Conservation (phyloP, 768 basidiomycete species). For the Podaxis pistillaris region DNA sequence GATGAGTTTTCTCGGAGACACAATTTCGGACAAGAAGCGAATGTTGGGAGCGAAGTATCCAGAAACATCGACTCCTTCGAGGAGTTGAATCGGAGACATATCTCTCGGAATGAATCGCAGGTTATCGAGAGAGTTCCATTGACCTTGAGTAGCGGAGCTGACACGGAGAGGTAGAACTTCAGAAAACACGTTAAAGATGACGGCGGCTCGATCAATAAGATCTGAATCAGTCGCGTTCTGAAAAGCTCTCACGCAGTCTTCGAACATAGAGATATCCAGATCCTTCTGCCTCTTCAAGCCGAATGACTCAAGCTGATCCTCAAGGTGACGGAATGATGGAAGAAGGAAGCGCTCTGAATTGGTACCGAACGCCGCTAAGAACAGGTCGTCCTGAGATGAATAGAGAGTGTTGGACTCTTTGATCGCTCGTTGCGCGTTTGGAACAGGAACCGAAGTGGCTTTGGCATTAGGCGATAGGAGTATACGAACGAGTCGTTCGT, state of each 20-base stretch:
- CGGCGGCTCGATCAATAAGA: conserved; percentile 24
- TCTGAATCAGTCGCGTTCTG: conserved; percentile 17
- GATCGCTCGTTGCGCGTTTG: conserved; percentile 28
- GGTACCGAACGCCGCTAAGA: conserved; percentile 33
- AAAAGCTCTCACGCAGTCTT: conserved; percentile 33
- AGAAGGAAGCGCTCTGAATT: conserved; percentile 31
- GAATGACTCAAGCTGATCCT: conserved; percentile 23
- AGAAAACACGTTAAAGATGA: conserved; percentile 34
- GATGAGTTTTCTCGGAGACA: conserved; percentile 20
- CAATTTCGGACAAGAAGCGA: conserved; percentile 8
- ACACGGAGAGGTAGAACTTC: conserved; percentile 32
- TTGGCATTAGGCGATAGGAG: background rate
- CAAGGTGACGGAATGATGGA: conserved; percentile 27
- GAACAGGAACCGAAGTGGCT: conserved; percentile 19
- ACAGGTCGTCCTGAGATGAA: conserved; percentile 31
- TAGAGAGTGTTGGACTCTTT: conserved; percentile 29
- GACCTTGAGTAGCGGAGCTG: conserved; percentile 8
- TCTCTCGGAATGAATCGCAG: conserved; percentile 40
- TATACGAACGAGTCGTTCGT: conserved; percentile 10
- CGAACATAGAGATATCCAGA: conserved; percentile 34
- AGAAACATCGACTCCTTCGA: conserved; percentile 9
- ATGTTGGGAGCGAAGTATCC: conserved; percentile 6
- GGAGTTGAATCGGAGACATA: conserved; percentile 15
- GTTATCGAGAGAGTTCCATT: conserved; percentile 31
- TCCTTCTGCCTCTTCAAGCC: conserved; percentile 30